Evolutionary conservation across 306 rosid species (phyloP).

Genomic region (Urtica urens): DNA sequence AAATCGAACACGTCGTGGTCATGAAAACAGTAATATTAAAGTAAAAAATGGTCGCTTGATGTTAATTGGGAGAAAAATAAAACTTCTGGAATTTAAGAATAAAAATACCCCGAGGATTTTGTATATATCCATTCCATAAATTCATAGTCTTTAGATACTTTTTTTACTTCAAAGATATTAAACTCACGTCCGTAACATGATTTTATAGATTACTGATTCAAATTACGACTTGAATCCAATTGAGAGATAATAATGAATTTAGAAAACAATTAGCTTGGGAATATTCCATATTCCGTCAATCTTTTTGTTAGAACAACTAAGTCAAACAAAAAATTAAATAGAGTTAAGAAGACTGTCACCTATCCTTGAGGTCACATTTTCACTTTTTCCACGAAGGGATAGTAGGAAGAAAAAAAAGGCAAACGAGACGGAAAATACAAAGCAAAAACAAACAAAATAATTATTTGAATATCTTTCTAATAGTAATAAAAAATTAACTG

Average conservation of each 20-base stretch:
- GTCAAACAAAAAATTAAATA: background rate
- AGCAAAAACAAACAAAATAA: background rate
- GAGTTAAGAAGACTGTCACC: background rate
- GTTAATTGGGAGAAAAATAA: background rate
- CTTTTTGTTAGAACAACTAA: background rate
- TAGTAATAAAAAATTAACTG: too few relatives aligned
- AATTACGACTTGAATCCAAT: slow-evolving; percentile 12
- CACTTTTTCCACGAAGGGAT: background rate
- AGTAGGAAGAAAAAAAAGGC: background rate
- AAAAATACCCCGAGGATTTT: too few relatives aligned
- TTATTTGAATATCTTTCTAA: too few relatives aligned
- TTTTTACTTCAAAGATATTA: too few relatives aligned
- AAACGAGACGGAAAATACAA: background rate
- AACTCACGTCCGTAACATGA: too few relatives aligned
- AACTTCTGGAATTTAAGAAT: too few relatives aligned
- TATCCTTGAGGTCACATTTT: slow-evolving; percentile 3
- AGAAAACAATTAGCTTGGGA: background rate
- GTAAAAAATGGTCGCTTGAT: background rate
- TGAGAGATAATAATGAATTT: background rate
- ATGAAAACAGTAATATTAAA: background rate
- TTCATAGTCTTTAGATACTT: too few relatives aligned
- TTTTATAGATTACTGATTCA: too few relatives aligned
- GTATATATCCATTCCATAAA: too few relatives aligned
- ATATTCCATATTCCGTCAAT: slow-evolving; percentile 5
- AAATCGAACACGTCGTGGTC: background rate